Percentiles rank a stretch among this genome's conserved stretches.
Evolutionary conservation across 176 grass and related monocot species (phyloP).

Genomic region (Aegilops sharonensis): DNA sequence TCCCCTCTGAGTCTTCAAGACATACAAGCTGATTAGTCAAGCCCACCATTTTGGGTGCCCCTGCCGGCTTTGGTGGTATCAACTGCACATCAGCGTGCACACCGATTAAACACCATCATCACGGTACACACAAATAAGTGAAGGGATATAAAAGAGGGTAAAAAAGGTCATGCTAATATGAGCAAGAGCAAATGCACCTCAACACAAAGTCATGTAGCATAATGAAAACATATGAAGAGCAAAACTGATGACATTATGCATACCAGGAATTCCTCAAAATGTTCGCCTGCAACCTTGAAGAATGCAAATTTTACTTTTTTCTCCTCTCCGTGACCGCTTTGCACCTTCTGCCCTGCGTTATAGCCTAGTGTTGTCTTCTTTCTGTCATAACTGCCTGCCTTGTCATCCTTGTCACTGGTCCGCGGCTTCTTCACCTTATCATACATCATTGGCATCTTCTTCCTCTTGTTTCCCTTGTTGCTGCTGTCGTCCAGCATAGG

Average conservation of each 20-base stretch:
- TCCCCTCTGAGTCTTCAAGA: conserved; percentile 47
- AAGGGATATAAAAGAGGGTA: not conserved
- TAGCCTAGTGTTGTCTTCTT: not conserved
- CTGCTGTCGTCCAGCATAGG: not conserved
- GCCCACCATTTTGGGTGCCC: conserved; percentile 9
- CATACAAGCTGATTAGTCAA: conserved; percentile 32
- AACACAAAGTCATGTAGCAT: not conserved
- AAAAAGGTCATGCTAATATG: not conserved
- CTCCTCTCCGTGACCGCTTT: not conserved
- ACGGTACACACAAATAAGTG: not conserved
- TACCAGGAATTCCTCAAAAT: conserved; percentile 57
- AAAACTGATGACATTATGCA: conserved; percentile 1
- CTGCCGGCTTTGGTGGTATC: conserved; percentile 41
- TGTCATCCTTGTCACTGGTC: not conserved
- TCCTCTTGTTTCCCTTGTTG: conserved; percentile 20
- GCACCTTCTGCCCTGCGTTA: not conserved
- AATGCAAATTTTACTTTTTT: conserved; percentile 15
- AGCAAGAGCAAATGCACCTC: not conserved
- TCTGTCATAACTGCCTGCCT: not conserved
- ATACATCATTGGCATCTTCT: not conserved
- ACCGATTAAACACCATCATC: not conserved
- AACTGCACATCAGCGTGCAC: conserved; percentile 36
- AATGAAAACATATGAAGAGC: not conserved
- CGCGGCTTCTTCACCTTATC: not conserved
- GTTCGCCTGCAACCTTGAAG: conserved; percentile 41